Evolutionary conservation across 352 stramenopile species (phyloP), one percentile per base, ranked within the genome.

Genomic region (Sclerospora graminicola): DNA sequence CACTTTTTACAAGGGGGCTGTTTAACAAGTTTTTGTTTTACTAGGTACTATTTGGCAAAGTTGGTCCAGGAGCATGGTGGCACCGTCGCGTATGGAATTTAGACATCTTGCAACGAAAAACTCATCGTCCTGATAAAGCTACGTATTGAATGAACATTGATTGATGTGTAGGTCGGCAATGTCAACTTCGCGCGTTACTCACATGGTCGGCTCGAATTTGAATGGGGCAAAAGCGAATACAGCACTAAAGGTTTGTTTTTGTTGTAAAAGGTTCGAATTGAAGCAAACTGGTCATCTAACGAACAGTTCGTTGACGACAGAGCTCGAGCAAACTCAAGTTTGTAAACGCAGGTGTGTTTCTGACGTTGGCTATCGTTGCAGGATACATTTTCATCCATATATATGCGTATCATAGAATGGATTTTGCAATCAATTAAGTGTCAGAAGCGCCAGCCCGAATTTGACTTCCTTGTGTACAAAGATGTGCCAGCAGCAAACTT

Each of bases 151-250:
- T n/a, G n/a, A n/a, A n/a, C n/a, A n/a, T n/a, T n/a, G n/a, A n/a
- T n/a, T n/a, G n/a, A n/a, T 30, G 16, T 43, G n/a, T 28, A 81
- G 68, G 2, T 70, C 59, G 10, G 50, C 45, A 27, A 43, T 72
- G 27, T 55, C 63, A 13, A 37, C 64, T 19, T 75, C 71, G 5
- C 61, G 73, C n/a, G 54, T 85, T 23, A 92, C 80, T 21, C 77
- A 92, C 57, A 89, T 92, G 29, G 60, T 92, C n/a, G 74, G 72
- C 7, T 69, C 42, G 15, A 92, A 88, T 31, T 61, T 92, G 29
- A 89, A 67, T 42, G 68, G 69, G 5, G 73, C 72, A 11, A 91
- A 91, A 39, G 66, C 70, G 8, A 66, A 91, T 41, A 80, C 82
- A 60, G 41, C 69, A 18, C 48, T 88, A 18, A 80, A 84, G 67